Evolutionary conservation across 495 filamentous ascomycete species (phyloP), one percentile per base, ranked within the genome.

Genomic region (Penicillium diatomitis): DNA sequence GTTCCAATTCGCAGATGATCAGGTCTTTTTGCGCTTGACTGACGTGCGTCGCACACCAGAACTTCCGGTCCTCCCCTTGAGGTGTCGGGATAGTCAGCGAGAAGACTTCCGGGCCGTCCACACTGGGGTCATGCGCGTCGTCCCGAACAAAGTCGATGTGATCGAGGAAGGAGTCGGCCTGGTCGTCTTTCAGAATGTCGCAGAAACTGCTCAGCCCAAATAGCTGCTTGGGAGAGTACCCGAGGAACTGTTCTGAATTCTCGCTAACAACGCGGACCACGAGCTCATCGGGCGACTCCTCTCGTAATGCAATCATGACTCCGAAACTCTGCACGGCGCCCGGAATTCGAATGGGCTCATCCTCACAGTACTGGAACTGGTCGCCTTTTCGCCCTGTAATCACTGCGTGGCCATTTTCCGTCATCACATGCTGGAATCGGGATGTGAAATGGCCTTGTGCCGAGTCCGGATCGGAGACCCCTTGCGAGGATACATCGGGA

Each of bases 331-430:
- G 91, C 1, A 96, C 72, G n/a, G 90, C 88, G 9, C 90, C 90
- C 1, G 91, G 91, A 9, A 88, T 86, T 54, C 89, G 88, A 37
- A 96, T 96, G 0, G 91, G 89, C 55, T 96, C 91, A 63, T 97
- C 91, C 64, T 97, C 91, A 63, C 88, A 95, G n/a, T 76, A 48
- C 55, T 90, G 86, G 37, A 91, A 69, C 2, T 67, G 77, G 10
- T 81, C 75, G 3, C 84, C 81, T 46, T 84, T 78, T 46, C 86
- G 73, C 8, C 90, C 90, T 4, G 88, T 91, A 42, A 95, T 83
- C 12, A 97, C 79, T 4, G 83, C 85, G 69, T 97, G 90, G 0
- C 90, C 90, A 41, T 78, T 84, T 5, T 88, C 80, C 0, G 86
- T 90, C 39, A 85, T 62, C 27, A 87, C 72, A 64, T 97, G 88